Evolutionary conservation across 1,139 yeast species (phyloP), one percentile per base, ranked within the genome.

Genomic region (Pichia sp.): DNA sequence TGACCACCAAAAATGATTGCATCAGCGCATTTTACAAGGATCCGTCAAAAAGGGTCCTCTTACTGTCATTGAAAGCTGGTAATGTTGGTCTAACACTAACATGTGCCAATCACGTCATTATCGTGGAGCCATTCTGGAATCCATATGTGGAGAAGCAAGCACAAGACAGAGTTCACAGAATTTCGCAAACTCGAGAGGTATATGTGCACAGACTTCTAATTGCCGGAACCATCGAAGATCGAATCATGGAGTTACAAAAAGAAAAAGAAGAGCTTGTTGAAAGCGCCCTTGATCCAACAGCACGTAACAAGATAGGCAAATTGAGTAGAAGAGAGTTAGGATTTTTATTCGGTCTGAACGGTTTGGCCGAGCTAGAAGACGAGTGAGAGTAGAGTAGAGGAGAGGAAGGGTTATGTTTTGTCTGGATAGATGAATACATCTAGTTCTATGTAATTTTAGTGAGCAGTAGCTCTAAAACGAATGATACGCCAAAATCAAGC

Each of bases 91-190:
- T 92, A 59, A 92, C 97, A 0, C 75, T 92, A 60, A 92, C 97
- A 0, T 88, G 95, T 72, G 98, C 98, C 0, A 87, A 90, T 45
- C 97, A 90, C 68, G 95, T 92, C 10, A 81, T 92, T 51, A 79
- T 92, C 11, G 79, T 89, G 76, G 98, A 92, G 68, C 97, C 97
- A 15, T 92, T 90, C 67, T 92, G 98, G 98, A 92, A 92, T 66
- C 98, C 97, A 1, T 92, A 79, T 69, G 96, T 92, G 3, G 98
- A 92, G 70, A 96, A 88, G 49, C 98, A 92, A 71, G 98, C 98
- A 0, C 90, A 88, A 80, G 97, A 90, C 69, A 81, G 99, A 61
- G 95, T 95, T 6, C 93, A 93, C 71, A 80, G 99, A 69, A 88
- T 92, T 61, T 97, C 97, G 6, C 99, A 92, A 71, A 79, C 80